Percentiles rank a stretch among this genome's conserved stretches.
Evolutionary conservation across 2,329 filamentous ascomycete genomes (phyloP).

Genomic region (Boeremia lycopersici): DNA sequence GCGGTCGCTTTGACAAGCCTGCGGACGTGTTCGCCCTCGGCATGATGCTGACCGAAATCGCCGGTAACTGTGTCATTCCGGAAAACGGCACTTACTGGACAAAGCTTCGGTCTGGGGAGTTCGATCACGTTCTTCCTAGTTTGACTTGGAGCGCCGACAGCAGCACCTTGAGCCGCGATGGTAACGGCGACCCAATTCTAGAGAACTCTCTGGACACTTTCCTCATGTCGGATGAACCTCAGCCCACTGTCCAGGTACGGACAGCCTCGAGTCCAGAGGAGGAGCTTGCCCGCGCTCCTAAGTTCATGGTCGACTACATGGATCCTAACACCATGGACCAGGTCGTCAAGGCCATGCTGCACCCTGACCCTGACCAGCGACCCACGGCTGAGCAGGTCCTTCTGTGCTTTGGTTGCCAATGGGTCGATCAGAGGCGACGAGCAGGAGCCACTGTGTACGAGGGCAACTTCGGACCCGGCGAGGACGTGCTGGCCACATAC

Average conservation of each 20-base stretch:
- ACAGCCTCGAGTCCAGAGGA: slow-evolving; percentile 38
- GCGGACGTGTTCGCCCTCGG: slow-evolving; percentile 94
- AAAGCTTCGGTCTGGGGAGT: slow-evolving; percentile 84
- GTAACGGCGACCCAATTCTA: slow-evolving; percentile 54
- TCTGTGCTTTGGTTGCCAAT: slow-evolving; percentile 73
- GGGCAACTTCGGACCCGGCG: slow-evolving; percentile 88
- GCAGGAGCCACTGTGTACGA: slow-evolving; percentile 95
- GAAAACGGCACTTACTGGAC: slow-evolving; percentile 94
- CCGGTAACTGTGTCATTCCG: slow-evolving; percentile 89
- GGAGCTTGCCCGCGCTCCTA: slow-evolving; percentile 72
- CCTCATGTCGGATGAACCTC: slow-evolving; percentile 46
- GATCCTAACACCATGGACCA: slow-evolving; percentile 79
- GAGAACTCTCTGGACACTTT: slow-evolving; percentile 34
- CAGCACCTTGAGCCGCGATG: slow-evolving; percentile 71
- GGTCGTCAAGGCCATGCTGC: slow-evolving; percentile 87
- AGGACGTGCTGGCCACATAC: slow-evolving; percentile 59
- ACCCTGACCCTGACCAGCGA: slow-evolving; percentile 72
- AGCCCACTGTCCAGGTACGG: slow-evolving; percentile 45
- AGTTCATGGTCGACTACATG: slow-evolving; percentile 82
- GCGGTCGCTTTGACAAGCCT: slow-evolving; percentile 84
- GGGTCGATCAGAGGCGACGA: slow-evolving; percentile 77
- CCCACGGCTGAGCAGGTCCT: slow-evolving; percentile 78
- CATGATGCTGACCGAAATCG: slow-evolving; percentile 92
- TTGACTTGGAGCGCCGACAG: slow-evolving; percentile 80
- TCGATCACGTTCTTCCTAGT: slow-evolving; percentile 80